These are phyloP conservation scores for Lentinula boryana DNA, from an alignment of 768 basidiomycete genomes.

Conservation along the genomic window DNA sequence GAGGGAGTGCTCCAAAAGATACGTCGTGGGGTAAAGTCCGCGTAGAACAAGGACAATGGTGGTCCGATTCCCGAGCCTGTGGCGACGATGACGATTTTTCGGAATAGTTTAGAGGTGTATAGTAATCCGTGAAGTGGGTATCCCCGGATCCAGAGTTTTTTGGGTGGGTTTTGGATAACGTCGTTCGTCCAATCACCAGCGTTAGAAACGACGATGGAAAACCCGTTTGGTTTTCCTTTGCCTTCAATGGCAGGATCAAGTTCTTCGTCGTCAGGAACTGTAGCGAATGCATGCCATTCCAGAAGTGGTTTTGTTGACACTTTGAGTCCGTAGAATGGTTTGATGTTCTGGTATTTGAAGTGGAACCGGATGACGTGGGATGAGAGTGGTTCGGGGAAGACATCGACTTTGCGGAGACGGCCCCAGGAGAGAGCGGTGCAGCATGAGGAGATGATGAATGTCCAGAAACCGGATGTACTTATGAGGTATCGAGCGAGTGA, in stretches of 20 bases:
- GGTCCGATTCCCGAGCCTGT: slow-evolving; percentile 53
- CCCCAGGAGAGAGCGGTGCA: slow-evolving; percentile 47
- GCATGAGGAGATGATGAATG: slow-evolving; percentile 27
- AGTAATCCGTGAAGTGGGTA: slow-evolving; percentile 45
- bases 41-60: slow-evolving; percentile 28
- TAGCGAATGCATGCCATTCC: slow-evolving; percentile 49
- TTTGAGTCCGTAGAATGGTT: slow-evolving; percentile 25
- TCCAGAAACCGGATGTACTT: slow-evolving; percentile 44
- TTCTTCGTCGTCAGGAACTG: slow-evolving; percentile 26
- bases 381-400: slow-evolving; percentile 46
- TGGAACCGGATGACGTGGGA: slow-evolving; percentile 48
- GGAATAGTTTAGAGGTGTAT: slow-evolving; percentile 43
- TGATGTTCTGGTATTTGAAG: slow-evolving; percentile 44
- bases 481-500: slow-evolving; percentile 37
- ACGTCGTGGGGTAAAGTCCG: slow-evolving; percentile 27
- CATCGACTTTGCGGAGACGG: slow-evolving; percentile 40
- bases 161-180: slow-evolving; percentile 42
- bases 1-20: slow-evolving; percentile 37
- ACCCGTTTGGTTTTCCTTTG: slow-evolving; percentile 8
- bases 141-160: slow-evolving; percentile 48
- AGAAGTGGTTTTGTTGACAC: slow-evolving; percentile 32
- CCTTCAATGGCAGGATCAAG: too few relatives aligned
- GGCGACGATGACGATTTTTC: slow-evolving; percentile 45
- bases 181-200: slow-evolving; percentile 55
- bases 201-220: slow-evolving; percentile 37